Percentiles rank a stretch among this genome's conserved stretches.
These are phyloP conservation scores for Ormosia semicastrata DNA, from an alignment of 306 rosid species.

Conservation along the genomic window DNA sequence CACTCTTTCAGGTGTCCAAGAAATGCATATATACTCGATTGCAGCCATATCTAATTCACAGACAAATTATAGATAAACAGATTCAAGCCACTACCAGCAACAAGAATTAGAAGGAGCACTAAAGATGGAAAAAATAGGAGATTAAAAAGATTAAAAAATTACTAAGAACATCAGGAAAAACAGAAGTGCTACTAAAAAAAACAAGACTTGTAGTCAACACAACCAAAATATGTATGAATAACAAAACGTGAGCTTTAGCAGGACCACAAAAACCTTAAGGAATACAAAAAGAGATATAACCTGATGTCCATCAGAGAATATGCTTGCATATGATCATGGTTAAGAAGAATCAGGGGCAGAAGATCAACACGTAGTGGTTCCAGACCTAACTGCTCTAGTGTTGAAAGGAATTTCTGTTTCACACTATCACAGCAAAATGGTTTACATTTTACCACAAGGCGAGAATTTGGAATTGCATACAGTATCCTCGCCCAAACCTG, in stretches of 20 bases:
- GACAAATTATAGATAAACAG: neutral
- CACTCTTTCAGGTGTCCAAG: neutral
- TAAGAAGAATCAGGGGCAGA: constrained; percentile 91
- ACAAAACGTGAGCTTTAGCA: neutral
- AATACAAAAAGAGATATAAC: constrained; percentile 42
- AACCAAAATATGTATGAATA: neutral
- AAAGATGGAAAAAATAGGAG: neutral
- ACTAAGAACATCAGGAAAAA: neutral
- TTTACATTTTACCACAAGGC: constrained; percentile 96
- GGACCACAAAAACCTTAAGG: constrained; percentile 1
- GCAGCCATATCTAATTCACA: neutral
- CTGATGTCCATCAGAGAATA: constrained; percentile 99
- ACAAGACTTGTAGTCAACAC: neutral
- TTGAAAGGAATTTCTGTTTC: constrained; percentile 81
- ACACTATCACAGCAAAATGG: constrained; percentile 99
- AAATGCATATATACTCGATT: neutral
- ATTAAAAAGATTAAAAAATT: neutral
- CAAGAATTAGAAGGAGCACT: neutral
- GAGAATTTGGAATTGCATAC: constrained; percentile 88
- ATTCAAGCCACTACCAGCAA: neutral
- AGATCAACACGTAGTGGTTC: constrained; percentile 96
- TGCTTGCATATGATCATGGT: constrained; percentile 98
- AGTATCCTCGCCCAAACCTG: constrained; percentile 98
- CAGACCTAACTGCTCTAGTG: constrained; percentile 86
- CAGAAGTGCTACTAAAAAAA: neutral